These are phyloP conservation scores for Atkinsonella texensis DNA, from an alignment of 2,329 filamentous ascomycete genomes.

Conservation along the genomic window DNA sequence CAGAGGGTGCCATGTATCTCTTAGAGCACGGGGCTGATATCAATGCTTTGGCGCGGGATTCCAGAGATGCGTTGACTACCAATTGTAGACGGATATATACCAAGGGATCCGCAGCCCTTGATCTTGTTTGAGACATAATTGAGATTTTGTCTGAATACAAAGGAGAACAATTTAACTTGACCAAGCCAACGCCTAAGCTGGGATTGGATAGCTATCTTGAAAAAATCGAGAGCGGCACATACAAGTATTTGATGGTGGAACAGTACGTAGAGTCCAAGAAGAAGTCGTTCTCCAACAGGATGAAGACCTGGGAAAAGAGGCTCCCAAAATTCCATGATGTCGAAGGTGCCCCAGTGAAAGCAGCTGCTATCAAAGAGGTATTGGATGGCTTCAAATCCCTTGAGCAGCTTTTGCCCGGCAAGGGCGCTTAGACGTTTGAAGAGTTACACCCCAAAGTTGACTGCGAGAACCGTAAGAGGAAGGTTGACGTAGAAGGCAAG, in stretches of 20 bases:
- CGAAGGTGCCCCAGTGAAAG: constrained; percentile 35
- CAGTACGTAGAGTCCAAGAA: constrained; percentile 23
- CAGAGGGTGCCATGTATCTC: constrained; percentile 42
- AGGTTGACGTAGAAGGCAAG: not conserved
- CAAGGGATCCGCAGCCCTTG: constrained; percentile 41
- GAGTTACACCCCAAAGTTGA: constrained; percentile 48
- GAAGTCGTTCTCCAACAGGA: constrained; percentile 18
- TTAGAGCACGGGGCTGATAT: constrained; percentile 53
- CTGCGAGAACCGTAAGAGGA: constrained; percentile 8
- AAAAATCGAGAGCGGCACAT: constrained; percentile 40
- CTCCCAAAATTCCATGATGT: constrained; percentile 4
- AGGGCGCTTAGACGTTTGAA: constrained; percentile 53
- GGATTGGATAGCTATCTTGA: constrained; percentile 41
- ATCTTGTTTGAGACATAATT: constrained; percentile 44
- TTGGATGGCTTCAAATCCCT: constrained; percentile 42
- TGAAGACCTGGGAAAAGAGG: constrained; percentile 17
- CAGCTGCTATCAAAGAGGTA: constrained; percentile 37
- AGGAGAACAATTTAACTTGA: constrained; percentile 6
- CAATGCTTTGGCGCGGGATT: constrained; percentile 40
- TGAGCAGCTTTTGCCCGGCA: constrained; percentile 39
- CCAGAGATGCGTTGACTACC: constrained; percentile 23
- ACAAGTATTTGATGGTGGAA: constrained; percentile 43
- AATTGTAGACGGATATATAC: constrained; percentile 20
- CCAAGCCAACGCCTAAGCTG: constrained; percentile 9
- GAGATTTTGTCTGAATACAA: constrained; percentile 34